These are phyloP conservation scores for Sclerotinia glacialis DNA, from an alignment of 2,329 filamentous ascomycete genomes.

Conservation along the genomic window DNA sequence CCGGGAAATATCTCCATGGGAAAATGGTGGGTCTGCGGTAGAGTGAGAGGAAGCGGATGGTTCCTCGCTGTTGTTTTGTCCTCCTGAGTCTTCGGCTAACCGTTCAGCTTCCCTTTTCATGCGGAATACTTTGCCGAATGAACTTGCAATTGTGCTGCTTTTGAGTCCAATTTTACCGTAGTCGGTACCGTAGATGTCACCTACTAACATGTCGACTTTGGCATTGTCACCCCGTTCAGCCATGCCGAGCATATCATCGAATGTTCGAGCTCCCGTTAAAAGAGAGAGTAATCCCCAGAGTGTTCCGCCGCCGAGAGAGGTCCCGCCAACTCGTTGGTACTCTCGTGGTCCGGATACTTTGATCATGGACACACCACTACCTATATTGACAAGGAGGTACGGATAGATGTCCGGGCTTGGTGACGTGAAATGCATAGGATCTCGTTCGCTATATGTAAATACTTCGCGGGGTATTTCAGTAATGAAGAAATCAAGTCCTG, in stretches of 20 bases:
- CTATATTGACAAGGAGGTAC: slow-evolving; percentile 97
- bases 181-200: slow-evolving; percentile 94
- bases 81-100: slow-evolving; percentile 69
- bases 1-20: slow-evolving; percentile 79
- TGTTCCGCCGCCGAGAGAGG: slow-evolving; percentile 92
- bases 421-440: slow-evolving; percentile 85
- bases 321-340: slow-evolving; percentile 89
- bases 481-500: slow-evolving; percentile 97
- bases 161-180: slow-evolving; percentile 97
- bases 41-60: slow-evolving; percentile 16
- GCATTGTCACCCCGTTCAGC: slow-evolving; percentile 89
- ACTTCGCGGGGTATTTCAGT: slow-evolving; percentile 96
- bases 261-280: slow-evolving; percentile 88
- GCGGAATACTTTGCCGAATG: slow-evolving; percentile 94
- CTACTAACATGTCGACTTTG: slow-evolving; percentile 92
- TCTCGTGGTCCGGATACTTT: slow-evolving; percentile 88
- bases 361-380: slow-evolving; percentile 93
- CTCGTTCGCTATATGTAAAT: slow-evolving; percentile 89
- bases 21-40: slow-evolving; percentile 53
- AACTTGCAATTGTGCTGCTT: slow-evolving; percentile 91
- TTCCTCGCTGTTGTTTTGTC: slow-evolving; percentile 33
- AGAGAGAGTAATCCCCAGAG: slow-evolving; percentile 93
- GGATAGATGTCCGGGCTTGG: slow-evolving; percentile 83
- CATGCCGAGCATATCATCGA: slow-evolving; percentile 94
- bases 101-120: slow-evolving; percentile 83